Conservation (phyloP, 192 early-diverging fungal species). For the Tieghemiomyces parasiticus region DNA sequence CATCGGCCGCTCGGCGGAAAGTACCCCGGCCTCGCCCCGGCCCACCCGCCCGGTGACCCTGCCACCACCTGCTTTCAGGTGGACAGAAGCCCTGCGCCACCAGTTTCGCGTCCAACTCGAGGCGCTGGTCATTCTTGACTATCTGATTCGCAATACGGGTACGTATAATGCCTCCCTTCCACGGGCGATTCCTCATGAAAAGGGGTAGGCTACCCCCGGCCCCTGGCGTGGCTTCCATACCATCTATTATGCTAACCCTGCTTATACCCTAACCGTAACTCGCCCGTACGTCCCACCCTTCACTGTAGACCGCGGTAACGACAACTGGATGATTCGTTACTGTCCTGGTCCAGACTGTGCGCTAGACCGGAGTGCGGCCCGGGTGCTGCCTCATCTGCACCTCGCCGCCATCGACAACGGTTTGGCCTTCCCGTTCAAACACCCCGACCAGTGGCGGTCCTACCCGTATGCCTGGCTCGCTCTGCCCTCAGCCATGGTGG, state of each 20-base stretch:
- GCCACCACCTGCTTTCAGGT: too few relatives aligned
- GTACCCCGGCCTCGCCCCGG: too few relatives aligned
- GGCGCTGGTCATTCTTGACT: constrained; percentile 70
- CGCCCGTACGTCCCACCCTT: too few relatives aligned
- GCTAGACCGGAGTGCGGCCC: constrained; percentile 11
- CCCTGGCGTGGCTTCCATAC: too few relatives aligned
- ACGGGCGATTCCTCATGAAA: too few relatives aligned
- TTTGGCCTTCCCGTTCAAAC: constrained; percentile 85
- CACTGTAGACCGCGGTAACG: constrained; percentile 38
- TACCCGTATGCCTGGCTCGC: constrained; percentile 87
- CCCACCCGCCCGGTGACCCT: too few relatives aligned
- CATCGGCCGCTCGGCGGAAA: too few relatives aligned
- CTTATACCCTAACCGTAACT: too few relatives aligned
- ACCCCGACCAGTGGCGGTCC: constrained; percentile 74
- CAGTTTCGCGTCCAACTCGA: constrained; percentile 59
- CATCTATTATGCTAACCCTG: too few relatives aligned
- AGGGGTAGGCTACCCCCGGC: too few relatives aligned
- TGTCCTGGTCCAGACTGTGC: too few relatives aligned
- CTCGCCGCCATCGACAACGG: constrained; percentile 89
- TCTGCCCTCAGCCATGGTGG: constrained; percentile 44
- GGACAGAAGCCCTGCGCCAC: constrained; percentile 14
- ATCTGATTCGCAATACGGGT: constrained; percentile 85
- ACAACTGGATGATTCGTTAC: constrained; percentile 82
- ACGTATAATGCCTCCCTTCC: too few relatives aligned
- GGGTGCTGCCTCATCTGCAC: constrained; percentile 33